Evolutionary conservation across 1,284 basidiomycete species (phyloP).

Genomic region (Puccinia triticina): DNA sequence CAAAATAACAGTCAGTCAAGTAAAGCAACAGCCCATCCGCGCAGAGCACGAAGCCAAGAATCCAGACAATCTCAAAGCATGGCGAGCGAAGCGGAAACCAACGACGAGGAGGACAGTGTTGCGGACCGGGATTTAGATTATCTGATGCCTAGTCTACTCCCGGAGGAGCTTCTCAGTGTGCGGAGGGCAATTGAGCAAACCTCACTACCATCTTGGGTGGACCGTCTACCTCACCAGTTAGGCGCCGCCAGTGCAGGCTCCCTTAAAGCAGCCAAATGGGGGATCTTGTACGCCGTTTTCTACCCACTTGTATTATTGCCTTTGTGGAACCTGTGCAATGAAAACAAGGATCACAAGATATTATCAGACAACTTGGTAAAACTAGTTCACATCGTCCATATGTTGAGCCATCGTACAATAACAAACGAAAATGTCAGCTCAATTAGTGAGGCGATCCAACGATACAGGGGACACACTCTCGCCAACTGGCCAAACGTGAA

Average conservation of each 20-base stretch:
- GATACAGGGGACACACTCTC: constrained; percentile 9
- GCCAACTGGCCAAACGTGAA: constrained; percentile 6
- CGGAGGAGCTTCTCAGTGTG: background rate
- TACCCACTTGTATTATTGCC: constrained; percentile 2
- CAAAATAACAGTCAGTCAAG: background rate
- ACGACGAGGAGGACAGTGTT: background rate
- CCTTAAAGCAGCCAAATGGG: constrained; percentile 14
- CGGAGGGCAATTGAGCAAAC: background rate
- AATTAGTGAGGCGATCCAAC: background rate
- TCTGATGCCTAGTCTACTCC: background rate
- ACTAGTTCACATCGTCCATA: background rate
- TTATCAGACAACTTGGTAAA: constrained; percentile 1
- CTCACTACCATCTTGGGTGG: constrained; percentile 1
- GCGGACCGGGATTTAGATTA: background rate
- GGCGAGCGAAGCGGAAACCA: background rate
- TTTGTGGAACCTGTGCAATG: background rate
- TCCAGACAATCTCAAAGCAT: background rate
- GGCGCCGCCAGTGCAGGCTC: constrained; percentile 10
- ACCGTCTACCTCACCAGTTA: constrained; percentile 2
- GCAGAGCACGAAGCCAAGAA: background rate
- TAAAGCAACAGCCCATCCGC: background rate
- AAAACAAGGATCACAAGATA: background rate
- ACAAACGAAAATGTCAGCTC: background rate
- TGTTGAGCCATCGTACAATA: constrained; percentile 5
- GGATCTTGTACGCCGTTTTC: constrained; percentile 5